Evolutionary conservation across 73 alveolate species (phyloP).

Genomic region (Blepharisma stoltei): DNA sequence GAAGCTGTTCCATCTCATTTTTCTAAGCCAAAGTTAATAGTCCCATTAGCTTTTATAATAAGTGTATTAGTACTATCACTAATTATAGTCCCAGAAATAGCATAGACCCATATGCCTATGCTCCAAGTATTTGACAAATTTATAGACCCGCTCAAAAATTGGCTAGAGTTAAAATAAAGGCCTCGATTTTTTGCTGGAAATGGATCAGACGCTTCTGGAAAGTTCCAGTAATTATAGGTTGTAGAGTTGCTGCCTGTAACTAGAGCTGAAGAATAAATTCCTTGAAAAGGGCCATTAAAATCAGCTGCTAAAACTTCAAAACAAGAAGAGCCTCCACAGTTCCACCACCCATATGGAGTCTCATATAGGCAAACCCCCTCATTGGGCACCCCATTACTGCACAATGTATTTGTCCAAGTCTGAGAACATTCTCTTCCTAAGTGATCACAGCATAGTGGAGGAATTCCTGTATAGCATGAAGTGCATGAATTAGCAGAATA

Average conservation of each 20-base stretch:
- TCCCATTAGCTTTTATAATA: no score
- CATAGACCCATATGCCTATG: neutral
- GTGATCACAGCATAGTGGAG: neutral
- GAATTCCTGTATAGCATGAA: neutral
- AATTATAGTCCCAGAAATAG: neutral
- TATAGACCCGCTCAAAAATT: neutral
- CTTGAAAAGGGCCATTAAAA: no score
- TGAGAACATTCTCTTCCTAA: neutral
- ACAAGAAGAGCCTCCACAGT: no score
- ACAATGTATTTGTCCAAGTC: neutral
- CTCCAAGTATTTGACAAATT: neutral
- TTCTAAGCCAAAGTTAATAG: no score
- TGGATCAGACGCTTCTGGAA: neutral
- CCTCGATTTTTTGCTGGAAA: slow-evolving; percentile 22
- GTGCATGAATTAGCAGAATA: neutral
- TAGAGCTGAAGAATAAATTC: no score
- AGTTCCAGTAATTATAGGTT: neutral
- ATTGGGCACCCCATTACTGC: neutral
- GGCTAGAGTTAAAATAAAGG: neutral
- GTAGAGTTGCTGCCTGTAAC: neutral
- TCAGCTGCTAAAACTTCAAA: no score
- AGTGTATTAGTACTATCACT: no score
- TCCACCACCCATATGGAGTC: neutral
- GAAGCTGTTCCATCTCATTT: no score
- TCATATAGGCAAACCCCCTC: neutral